Conservation (phyloP, 2,329 filamentous ascomycete genomes). For the Hypoxylon sp. region DNA sequence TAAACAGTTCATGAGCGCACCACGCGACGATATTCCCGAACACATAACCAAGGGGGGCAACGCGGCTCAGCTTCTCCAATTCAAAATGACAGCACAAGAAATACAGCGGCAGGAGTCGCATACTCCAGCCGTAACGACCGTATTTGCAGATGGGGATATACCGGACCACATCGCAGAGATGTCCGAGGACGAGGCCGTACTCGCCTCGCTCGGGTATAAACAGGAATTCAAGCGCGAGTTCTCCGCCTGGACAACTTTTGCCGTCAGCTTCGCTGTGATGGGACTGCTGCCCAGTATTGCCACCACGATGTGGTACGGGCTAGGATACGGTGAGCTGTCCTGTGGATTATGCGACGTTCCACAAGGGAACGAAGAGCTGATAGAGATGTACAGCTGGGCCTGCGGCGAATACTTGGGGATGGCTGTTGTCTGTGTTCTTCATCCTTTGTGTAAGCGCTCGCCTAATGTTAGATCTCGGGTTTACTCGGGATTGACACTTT, state of each 20-base stretch:
- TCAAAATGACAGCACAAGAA: slow-evolving; percentile 24
- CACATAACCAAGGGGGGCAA: not conserved
- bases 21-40: slow-evolving; percentile 5
- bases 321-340: slow-evolving; percentile 59
- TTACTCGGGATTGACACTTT: slow-evolving; percentile 5
- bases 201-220: slow-evolving; percentile 72
- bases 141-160: slow-evolving; percentile 49
- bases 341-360: not conserved
- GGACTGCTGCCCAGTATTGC: slow-evolving; percentile 80
- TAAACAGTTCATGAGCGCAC: slow-evolving; percentile 10
- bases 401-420: slow-evolving; percentile 80
- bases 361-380: slow-evolving; percentile 21
- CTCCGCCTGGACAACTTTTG: slow-evolving; percentile 80
- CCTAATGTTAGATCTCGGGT: not conserved
- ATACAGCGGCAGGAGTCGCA: slow-evolving; percentile 23
- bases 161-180: slow-evolving; percentile 52
- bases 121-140: slow-evolving; percentile 50
- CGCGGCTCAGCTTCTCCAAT: not conserved
- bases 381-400: slow-evolving; percentile 52
- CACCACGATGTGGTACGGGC: slow-evolving; percentile 79
- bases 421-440: slow-evolving; percentile 79
- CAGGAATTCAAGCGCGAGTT: slow-evolving; percentile 75
- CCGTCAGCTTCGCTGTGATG: slow-evolving; percentile 80
- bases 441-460: slow-evolving; percentile 71
- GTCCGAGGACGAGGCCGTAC: slow-evolving; percentile 69